Evolutionary conservation across 179 eudicot species (phyloP), one percentile per base, ranked within the genome.

Genomic region (Camellia oleifera): DNA sequence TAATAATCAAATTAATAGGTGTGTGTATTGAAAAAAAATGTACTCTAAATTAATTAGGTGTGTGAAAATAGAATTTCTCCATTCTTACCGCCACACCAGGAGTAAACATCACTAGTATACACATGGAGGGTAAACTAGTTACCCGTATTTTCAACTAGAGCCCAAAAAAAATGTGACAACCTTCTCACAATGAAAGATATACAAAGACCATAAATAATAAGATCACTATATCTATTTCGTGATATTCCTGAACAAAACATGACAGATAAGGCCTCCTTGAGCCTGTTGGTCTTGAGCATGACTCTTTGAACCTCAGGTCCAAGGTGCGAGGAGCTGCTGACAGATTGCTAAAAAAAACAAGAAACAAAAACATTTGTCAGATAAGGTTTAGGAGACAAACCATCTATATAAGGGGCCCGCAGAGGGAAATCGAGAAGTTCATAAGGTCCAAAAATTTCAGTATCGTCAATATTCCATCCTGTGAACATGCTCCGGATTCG

Each of bases 401-500:
- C 86, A 74, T 83, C 77, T 74, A 70, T 70, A 67, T 92, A 94
- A 80, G 92, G 95, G 57, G 62, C 93, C 79, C 77, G 75, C 26
- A 91, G 85, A 48, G 87, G 87, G 87, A 93, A 93, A 81, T 85
- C 80, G 46, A 91, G 87, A 80, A 91, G 85, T 79, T 91, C 97
- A 75, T 90, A 91, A 14, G 98, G 98, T 83, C 98, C 98, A 80
- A 94, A 91, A 26, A 83, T 46, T 48, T 84, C 84, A 81, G 81
- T 89, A 78, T 85, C 92, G 2, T 83, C 85, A 79, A 94, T 87
- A 58, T 18, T 72, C 97, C 95, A 94, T 77, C 87, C 83, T 3
- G 93, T 89, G 78, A 93, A 89, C 92, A 84, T 84, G 71, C 80
- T 80, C 81, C 82, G 79, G 58, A 94, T 88, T 73, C 93, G 82